These are phyloP conservation scores for Glaciozyma martinii DNA, from an alignment of 768 basidiomycete species.

Conservation along the genomic window DNA sequence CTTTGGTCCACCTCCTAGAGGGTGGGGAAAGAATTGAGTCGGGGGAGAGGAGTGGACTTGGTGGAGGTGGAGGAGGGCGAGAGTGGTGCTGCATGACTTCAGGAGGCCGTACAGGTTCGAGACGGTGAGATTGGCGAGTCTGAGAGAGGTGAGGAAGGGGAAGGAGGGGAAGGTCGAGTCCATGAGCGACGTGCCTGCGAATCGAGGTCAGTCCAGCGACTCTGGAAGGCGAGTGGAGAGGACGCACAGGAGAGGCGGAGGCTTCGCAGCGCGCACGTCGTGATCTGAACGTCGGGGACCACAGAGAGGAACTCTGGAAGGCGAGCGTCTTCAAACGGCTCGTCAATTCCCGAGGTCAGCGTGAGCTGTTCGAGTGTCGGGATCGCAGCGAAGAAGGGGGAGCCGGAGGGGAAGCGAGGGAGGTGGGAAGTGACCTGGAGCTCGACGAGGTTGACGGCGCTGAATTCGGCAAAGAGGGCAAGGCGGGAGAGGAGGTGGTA, in stretches of 20 bases:
- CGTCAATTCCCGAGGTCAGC: background rate
- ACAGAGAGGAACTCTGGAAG: slow-evolving; percentile 18
- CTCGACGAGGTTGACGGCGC: slow-evolving; percentile 8
- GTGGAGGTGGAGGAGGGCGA: slow-evolving; percentile 1
- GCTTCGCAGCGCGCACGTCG: background rate
- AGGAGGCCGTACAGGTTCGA: slow-evolving; percentile 17
- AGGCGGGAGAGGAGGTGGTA: background rate
- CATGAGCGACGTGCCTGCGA: background rate
- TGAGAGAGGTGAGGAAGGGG: background rate
- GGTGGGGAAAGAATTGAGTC: background rate
- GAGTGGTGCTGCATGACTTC: background rate
- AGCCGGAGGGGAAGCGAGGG: slow-evolving; percentile 15
- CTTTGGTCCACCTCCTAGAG: background rate
- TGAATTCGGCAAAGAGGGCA: slow-evolving; percentile 19
- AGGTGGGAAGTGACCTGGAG: background rate
- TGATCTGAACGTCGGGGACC: background rate
- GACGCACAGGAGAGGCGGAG: slow-evolving; percentile 2
- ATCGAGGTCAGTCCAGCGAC: background rate
- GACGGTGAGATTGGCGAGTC: slow-evolving; percentile 4
- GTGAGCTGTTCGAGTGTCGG: slow-evolving; percentile 2
- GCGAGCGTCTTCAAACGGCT: background rate
- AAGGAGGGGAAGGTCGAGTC: slow-evolving; percentile 8
- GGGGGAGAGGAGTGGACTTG: background rate
- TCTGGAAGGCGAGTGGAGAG: background rate
- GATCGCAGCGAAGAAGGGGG: slow-evolving; percentile 8